phyloP scores from a whole-genome alignment of 371 early-diverging fungal genomes.

The Blakeslea trispora region DNA sequence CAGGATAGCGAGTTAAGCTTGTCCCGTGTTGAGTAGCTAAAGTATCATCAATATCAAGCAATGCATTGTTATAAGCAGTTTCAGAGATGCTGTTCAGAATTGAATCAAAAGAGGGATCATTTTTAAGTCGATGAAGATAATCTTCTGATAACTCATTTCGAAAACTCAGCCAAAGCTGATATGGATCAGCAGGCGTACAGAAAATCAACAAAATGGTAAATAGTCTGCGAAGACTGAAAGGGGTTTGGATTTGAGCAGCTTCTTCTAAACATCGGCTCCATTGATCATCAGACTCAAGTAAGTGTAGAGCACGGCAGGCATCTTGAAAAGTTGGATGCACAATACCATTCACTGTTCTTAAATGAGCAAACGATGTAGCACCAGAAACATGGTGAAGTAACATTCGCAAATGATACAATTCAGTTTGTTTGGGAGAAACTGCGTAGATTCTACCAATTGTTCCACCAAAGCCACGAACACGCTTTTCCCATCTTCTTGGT shows the following conservation, averaged over 20 bases:
- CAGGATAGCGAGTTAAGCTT: too few species aligned
- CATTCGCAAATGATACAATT: slow-evolving; percentile 23
- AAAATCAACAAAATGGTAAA: slow-evolving; percentile 10
- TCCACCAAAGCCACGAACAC: neutral
- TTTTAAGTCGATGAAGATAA: neutral
- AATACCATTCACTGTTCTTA: slow-evolving; percentile 12
- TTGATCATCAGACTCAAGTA: slow-evolving; percentile 17
- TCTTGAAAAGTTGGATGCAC: slow-evolving; percentile 11
- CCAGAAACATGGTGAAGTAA: slow-evolving; percentile 18
- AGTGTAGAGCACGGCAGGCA: slow-evolving; percentile 11
- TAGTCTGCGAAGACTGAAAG: slow-evolving; percentile 7
- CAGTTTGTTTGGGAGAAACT: slow-evolving; percentile 20
- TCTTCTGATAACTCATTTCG: neutral
- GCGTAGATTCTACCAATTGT: slow-evolving; percentile 22
- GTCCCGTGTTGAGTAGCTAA: too few species aligned
- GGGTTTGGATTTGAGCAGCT: slow-evolving; percentile 4
- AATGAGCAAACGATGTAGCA: slow-evolving; percentile 12
- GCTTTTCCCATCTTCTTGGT: slow-evolving; percentile 3
- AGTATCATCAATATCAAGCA: too few species aligned
- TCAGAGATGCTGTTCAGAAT: neutral
- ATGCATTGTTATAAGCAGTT: too few species aligned
- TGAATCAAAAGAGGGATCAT: neutral
- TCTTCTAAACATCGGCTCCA: slow-evolving; percentile 17
- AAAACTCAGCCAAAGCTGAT: neutral
- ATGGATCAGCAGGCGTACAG: neutral